Conservation (phyloP, 2,329 filamentous ascomycete genomes). For the Fusarium torulosum region DNA sequence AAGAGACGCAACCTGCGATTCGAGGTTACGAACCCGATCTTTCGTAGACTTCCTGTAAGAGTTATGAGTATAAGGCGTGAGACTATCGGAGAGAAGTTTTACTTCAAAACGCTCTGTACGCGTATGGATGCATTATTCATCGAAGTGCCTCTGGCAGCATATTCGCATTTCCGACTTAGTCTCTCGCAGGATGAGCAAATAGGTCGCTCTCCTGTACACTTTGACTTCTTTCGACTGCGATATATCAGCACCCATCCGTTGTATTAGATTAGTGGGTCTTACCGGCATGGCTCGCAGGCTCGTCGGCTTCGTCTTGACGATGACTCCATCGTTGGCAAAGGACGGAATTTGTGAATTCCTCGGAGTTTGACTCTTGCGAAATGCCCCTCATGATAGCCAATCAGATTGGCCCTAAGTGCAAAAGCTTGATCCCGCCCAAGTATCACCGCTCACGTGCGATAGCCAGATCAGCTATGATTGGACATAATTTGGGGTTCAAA, state of each 20-base stretch:
- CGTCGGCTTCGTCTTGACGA: neutral
- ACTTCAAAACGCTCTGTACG: neutral
- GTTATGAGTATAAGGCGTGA: neutral
- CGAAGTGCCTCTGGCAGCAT: slow-evolving; percentile 2
- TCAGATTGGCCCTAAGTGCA: neutral
- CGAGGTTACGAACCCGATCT: neutral
- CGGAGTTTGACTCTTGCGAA: neutral
- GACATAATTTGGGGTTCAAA: too few species aligned
- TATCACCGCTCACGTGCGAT: neutral
- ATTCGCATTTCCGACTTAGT: slow-evolving; percentile 3
- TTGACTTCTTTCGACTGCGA: slow-evolving; percentile 13
- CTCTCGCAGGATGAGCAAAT: slow-evolving; percentile 20
- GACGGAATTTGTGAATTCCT: neutral
- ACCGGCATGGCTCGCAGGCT: slow-evolving; percentile 24
- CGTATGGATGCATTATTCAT: accelerated
- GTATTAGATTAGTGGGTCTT: accelerated
- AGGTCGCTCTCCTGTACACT: slow-evolving; percentile 16
- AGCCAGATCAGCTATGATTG: neutral
- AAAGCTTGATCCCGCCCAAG: neutral
- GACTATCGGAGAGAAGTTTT: accelerated
- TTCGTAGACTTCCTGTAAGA: neutral
- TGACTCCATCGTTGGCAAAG: neutral
- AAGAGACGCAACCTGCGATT: slow-evolving; percentile 5
- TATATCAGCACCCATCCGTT: too few species aligned
- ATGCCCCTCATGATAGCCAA: neutral